Conservation (phyloP, 305 asterid species). For the Solanum hybrid region DNA sequence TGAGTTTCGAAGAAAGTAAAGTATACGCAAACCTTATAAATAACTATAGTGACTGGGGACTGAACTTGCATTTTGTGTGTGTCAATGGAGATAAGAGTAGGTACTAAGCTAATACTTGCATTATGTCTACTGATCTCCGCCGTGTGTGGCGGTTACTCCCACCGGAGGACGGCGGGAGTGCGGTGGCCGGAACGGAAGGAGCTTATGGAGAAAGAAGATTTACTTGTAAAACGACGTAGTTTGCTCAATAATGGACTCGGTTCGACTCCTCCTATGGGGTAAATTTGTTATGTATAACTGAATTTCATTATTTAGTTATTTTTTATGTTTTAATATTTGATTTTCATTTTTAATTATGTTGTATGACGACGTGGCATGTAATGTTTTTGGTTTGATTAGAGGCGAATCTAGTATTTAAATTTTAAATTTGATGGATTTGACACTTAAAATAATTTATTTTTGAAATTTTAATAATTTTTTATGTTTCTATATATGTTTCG, state of each 20-base stretch:
- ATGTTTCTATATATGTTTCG: neutral
- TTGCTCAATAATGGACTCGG: constrained; percentile 30
- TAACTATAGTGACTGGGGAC: neutral
- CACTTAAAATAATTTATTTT: neutral
- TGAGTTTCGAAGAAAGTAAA: no score
- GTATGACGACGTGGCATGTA: neutral
- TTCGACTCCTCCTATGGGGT: constrained; percentile 41
- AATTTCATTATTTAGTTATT: neutral
- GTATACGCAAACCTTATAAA: accelerated
- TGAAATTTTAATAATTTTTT: neutral
- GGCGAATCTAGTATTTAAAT: neutral
- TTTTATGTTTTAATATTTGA: neutral
- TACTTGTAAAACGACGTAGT: constrained; percentile 4
- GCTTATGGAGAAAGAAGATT: neutral
- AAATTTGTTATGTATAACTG: neutral
- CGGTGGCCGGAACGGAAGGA: neutral
- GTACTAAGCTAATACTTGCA: neutral
- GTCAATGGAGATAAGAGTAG: neutral
- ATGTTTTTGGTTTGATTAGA: neutral
- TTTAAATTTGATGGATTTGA: neutral
- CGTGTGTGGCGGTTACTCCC: neutral
- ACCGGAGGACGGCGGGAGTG: neutral
- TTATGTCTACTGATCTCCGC: neutral
- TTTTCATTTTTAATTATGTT: neutral
- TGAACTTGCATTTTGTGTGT: neutral